A percentile compares a stretch with the other conserved stretches of the same genome.
These are phyloP conservation scores for Penicillium frequentans DNA, from an alignment of 2,329 filamentous ascomycete genomes.

Conservation along the genomic window DNA sequence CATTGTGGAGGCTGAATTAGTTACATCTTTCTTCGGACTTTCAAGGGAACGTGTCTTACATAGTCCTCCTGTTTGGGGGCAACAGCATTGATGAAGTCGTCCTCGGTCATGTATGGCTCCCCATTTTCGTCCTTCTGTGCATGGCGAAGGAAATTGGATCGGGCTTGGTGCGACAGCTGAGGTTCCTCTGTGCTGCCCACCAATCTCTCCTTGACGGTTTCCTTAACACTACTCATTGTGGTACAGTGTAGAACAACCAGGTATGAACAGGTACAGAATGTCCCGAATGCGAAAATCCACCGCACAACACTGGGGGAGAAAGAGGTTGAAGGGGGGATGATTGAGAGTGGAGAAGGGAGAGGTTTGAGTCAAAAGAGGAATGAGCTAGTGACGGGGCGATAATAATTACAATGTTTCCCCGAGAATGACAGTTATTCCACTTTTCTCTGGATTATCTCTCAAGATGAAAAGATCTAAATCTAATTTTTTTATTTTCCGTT, in stretches of 20 bases:
- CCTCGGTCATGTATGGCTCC: conserved; percentile 75
- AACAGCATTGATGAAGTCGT: conserved; percentile 90
- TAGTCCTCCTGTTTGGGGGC: conserved; percentile 86
- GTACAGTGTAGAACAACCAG: conserved; percentile 10
- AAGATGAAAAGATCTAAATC: neutral
- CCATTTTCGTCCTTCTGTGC: conserved; percentile 74
- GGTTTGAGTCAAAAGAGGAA: conserved; percentile 24
- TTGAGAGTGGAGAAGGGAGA: conserved; percentile 23
- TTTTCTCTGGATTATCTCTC: neutral
- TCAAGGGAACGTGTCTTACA: conserved; percentile 57
- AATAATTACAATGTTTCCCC: conserved; percentile 2
- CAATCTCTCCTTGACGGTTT: conserved; percentile 76
- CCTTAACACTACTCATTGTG: conserved; percentile 57
- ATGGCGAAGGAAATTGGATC: conserved; percentile 72
- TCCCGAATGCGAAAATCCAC: conserved; percentile 12
- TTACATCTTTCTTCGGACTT: neutral
- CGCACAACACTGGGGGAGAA: conserved; percentile 16
- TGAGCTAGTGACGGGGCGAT: conserved; percentile 12
- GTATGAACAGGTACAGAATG: neutral
- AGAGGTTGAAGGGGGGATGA: conserved; percentile 9
- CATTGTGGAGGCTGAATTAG: conserved; percentile 17
- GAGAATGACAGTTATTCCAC: neutral
- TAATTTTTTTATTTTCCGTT: neutral
- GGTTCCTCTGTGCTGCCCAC: conserved; percentile 61
- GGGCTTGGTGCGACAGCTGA: conserved; percentile 72